Evolutionary conservation across 768 basidiomycete genomes (phyloP), one percentile per base, ranked within the genome.

Genomic region (Leucocoprinus leucothites): DNA sequence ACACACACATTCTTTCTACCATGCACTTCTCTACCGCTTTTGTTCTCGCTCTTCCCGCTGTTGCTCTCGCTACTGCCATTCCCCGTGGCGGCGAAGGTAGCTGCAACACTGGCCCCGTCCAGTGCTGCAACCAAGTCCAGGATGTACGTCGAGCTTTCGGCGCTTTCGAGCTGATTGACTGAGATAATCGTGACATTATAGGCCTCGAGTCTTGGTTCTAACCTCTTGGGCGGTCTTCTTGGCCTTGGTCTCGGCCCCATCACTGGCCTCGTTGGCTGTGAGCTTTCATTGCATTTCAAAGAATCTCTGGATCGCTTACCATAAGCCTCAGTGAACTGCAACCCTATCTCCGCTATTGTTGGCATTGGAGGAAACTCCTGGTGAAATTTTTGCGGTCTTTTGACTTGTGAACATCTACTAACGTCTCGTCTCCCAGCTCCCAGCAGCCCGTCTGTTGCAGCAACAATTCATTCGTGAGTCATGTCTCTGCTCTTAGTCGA

Each of bases 311-410:
- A 2, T 19, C 13, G 25, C n/a, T n/a, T n/a, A n/a, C n/a, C n/a
- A n/a, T n/a, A n/a, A n/a, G 13, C n/a, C 26, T 41, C 24, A 51
- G 49, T 59, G 43, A 67, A 59, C 53, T 70, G 67, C 56, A 60
- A 46, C 57, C 69, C 69, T 24, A 59, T 70, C 50, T 51, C 59
- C 28, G 60, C 65, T 52, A 54, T 68, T 41, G 66, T 63, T n/a
- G 44, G 56, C 31, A 31, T 31, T 11, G 63, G 59, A 8, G 60
- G 61, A 21, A 60, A 53, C 42, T 58, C 60, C 18, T 69, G 68
- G 31, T 31, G 11, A 31, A 31, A 11, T 31, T n/a, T n/a, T n/a
- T 11, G 11, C 31, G 11, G 31, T 31, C 5, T 11, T 11, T 11
- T 31, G 31, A 31, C 31, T 11, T 11, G 11, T 31, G 31, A 31